A percentile compares a stretch with the other conserved stretches of the same genome.
phyloP scores from a whole-genome alignment of 345 rosid species.

The Abelmoschus esculentus region DNA sequence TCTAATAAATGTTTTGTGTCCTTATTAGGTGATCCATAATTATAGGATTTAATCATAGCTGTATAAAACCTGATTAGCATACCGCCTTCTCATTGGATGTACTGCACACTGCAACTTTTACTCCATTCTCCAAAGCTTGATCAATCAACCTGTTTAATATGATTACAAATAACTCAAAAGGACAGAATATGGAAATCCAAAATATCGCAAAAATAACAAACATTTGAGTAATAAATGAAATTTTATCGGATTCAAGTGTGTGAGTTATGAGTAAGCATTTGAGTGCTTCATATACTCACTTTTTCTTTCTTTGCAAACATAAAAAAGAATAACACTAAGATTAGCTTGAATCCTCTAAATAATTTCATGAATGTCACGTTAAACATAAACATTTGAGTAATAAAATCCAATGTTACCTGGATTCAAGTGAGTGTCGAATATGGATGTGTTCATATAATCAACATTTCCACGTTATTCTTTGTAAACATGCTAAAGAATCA shows the following conservation, averaged over 20 bases:
- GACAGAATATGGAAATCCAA: not conserved
- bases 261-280: not conserved
- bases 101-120: slow-evolving; percentile 88
- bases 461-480: not conserved
- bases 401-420: not conserved
- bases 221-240: not conserved
- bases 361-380: not conserved
- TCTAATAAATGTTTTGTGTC: not conserved
- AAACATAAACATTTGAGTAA: not conserved
- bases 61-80: slow-evolving; percentile 58
- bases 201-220: not conserved
- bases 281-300: not conserved
- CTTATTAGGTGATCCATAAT: not conserved
- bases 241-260: not conserved
- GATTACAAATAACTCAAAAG: not conserved
- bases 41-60: slow-evolving; percentile 21
- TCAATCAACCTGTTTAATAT: slow-evolving; percentile 58
- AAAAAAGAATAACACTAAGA: not conserved
- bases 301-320: not conserved
- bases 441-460: not conserved
- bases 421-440: not conserved
- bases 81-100: slow-evolving; percentile 99
- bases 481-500: not conserved
- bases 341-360: not conserved
- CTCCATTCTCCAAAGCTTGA: slow-evolving; percentile 79